Percentiles rank a stretch among this genome's conserved stretches.
Conservation (phyloP, 257 asterid species). For the Plectranthus barbatus region DNA sequence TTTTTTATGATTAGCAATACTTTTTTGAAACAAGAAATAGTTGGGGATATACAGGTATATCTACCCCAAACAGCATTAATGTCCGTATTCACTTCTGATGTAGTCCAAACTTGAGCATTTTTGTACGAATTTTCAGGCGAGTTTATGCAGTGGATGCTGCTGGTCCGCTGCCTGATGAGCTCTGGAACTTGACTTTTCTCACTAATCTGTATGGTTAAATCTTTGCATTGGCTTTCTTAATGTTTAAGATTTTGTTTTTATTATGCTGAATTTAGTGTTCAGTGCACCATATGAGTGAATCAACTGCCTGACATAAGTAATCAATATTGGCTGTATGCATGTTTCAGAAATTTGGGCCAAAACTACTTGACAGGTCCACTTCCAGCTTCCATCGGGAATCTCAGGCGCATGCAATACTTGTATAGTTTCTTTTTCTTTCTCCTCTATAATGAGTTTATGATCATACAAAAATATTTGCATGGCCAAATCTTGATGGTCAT, state of each 20-base stretch:
- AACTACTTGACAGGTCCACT: conserved; percentile 68
- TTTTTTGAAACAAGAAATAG: too few species aligned
- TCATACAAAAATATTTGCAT: neutral
- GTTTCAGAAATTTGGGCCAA: conserved; percentile 44
- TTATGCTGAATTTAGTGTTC: too few species aligned
- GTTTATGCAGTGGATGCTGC: conserved; percentile 20
- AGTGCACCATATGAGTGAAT: too few species aligned
- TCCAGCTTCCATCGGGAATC: conserved; percentile 49
- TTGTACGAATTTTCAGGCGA: conserved; percentile 35
- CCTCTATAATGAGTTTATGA: too few species aligned
- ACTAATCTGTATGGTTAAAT: conserved; percentile 27
- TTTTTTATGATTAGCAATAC: too few species aligned
- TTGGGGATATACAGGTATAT: too few species aligned
- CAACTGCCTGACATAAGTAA: too few species aligned
- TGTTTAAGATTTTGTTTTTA: too few species aligned
- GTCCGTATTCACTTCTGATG: too few species aligned
- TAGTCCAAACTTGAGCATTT: too few species aligned
- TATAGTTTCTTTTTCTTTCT: conserved; percentile 12
- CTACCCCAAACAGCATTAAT: too few species aligned
- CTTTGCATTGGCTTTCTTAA: too few species aligned
- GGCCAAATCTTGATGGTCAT: neutral
- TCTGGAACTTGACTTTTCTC: conserved; percentile 45
- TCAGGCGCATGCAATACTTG: conserved; percentile 65
- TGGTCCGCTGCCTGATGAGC: conserved; percentile 39
- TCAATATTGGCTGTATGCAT: neutral